These are phyloP conservation scores for Cercospora brassicicola DNA, from an alignment of 2,329 filamentous ascomycete genomes.

Conservation along the genomic window DNA sequence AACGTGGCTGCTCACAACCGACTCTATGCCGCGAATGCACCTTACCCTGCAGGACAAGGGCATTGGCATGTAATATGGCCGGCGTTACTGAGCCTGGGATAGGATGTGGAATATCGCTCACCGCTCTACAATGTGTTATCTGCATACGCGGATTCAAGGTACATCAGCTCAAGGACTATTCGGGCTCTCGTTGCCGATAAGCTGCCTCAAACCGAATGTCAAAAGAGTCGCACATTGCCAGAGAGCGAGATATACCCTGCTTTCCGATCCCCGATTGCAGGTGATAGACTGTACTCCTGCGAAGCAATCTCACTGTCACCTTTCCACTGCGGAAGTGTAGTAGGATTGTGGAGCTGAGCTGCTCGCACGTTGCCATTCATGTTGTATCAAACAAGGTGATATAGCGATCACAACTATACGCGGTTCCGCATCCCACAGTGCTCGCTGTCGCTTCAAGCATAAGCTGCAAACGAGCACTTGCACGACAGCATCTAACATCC, in stretches of 20 bases:
- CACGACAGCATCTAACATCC: neutral
- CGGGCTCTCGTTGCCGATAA: too few species aligned
- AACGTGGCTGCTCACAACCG: neutral
- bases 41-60: neutral
- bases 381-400: neutral
- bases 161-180: too few species aligned
- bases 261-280: too few species aligned
- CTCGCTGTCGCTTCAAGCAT: neutral
- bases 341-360: too few species aligned
- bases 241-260: too few species aligned
- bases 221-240: too few species aligned
- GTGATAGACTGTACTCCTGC: too few species aligned
- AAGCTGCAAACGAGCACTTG: neutral
- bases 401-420: neutral
- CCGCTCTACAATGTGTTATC: too few species aligned
- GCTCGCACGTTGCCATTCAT: neutral
- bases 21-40: neutral
- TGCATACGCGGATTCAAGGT: too few species aligned
- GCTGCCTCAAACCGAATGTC: too few species aligned
- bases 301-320: too few species aligned
- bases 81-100: neutral
- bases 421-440: neutral
- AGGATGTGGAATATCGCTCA: neutral
- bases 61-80: neutral
- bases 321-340: too few species aligned